These are phyloP conservation scores for Macroventuria anomochaeta DNA, from an alignment of 2,329 filamentous ascomycete genomes.

Conservation along the genomic window DNA sequence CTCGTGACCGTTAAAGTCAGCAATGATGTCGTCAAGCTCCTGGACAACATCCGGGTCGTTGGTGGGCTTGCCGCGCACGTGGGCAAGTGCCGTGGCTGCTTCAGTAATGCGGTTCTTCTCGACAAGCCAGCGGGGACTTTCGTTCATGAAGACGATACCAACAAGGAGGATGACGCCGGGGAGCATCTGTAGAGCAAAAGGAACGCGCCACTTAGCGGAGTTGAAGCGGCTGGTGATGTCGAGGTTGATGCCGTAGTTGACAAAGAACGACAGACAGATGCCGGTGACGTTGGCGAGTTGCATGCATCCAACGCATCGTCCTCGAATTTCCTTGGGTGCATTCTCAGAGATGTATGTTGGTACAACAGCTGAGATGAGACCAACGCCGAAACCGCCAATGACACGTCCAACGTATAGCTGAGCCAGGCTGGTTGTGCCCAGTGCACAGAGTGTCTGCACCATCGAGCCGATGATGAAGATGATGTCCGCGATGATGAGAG, in stretches of 20 bases:
- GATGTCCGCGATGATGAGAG: conserved; percentile 51
- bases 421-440: conserved; percentile 43
- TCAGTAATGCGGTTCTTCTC: conserved; percentile 57
- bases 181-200: conserved; percentile 60
- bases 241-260: conserved; percentile 59
- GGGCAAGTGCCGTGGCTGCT: conserved; percentile 51
- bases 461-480: conserved; percentile 53
- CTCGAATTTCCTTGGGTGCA: conserved; percentile 52
- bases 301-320: conserved; percentile 49
- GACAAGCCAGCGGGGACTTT: conserved; percentile 62
- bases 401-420: conserved; percentile 53
- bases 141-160: conserved; percentile 60
- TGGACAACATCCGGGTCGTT: conserved; percentile 47
- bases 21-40: conserved; percentile 53
- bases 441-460: conserved; percentile 50
- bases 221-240: conserved; percentile 50
- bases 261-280: conserved; percentile 60
- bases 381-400: conserved; percentile 55
- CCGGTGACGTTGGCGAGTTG: conserved; percentile 54
- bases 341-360: conserved; percentile 56
- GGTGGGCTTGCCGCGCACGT: conserved; percentile 46
- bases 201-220: conserved; percentile 61
- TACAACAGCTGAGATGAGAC: conserved; percentile 52
- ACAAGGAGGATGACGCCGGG: conserved; percentile 58
- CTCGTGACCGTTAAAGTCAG: conserved; percentile 53